These are phyloP conservation scores for Backusella luteola DNA, from an alignment of 192 early-diverging fungal genomes.

Conservation along the genomic window DNA sequence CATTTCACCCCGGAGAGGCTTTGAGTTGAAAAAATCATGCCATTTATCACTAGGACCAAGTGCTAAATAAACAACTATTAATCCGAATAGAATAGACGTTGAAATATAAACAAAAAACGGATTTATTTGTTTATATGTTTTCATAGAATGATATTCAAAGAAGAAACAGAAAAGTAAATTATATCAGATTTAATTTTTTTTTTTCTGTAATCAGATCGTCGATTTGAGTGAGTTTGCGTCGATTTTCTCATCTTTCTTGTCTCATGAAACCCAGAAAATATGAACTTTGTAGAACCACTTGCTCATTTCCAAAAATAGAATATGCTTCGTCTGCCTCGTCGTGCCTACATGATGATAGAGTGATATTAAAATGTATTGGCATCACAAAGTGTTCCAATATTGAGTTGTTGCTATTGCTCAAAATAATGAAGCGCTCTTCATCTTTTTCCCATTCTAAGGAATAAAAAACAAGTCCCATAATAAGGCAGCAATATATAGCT, in stretches of 20 bases:
- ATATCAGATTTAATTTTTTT: neutral
- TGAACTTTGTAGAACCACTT: neutral
- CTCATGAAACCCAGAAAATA: neutral
- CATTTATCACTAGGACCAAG: conserved; percentile 3
- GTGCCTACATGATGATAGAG: too few species aligned
- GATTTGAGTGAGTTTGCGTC: neutral
- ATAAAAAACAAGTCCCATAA: too few species aligned
- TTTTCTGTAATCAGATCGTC: neutral
- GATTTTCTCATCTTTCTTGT: neutral
- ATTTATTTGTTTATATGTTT: neutral
- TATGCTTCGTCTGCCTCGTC: neutral
- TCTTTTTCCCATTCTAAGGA: too few species aligned
- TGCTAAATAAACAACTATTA: neutral
- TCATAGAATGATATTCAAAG: neutral
- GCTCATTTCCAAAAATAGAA: neutral
- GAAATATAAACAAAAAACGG: conserved; percentile 6
- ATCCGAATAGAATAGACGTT: conserved; percentile 14
- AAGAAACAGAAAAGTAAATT: neutral
- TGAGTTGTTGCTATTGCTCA: too few species aligned
- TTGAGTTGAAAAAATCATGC: conserved; percentile 20
- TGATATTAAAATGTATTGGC: too few species aligned
- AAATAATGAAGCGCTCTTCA: too few species aligned
- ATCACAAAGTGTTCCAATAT: too few species aligned
- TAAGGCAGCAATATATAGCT: too few species aligned
- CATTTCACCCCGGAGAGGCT: conserved; percentile 28